Conservation (phyloP, 805 yeast species). For the Suhomyces prunicola region DNA sequence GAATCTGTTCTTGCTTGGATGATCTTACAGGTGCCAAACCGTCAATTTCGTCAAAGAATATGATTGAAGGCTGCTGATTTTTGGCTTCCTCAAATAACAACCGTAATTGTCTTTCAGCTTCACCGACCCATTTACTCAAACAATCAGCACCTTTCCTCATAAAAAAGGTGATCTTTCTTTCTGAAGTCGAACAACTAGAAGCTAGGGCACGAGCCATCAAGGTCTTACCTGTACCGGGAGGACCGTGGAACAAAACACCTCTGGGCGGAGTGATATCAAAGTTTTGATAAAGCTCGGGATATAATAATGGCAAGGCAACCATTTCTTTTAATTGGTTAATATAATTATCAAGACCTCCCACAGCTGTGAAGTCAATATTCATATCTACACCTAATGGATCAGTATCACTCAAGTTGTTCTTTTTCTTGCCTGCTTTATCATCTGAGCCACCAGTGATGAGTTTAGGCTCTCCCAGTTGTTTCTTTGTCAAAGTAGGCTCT, state of each 20-base stretch:
- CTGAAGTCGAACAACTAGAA: conserved; percentile 84
- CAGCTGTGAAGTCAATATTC: conserved; percentile 77
- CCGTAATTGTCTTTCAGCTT: conserved; percentile 92
- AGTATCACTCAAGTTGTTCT: conserved; percentile 70
- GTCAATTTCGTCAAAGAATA: conserved; percentile 96
- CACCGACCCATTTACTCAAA: conserved; percentile 98
- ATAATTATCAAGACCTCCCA: conserved; percentile 90
- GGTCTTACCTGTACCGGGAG: conserved; percentile 99
- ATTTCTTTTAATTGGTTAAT: conserved; percentile 92
- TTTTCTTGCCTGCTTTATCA: conserved; percentile 41
- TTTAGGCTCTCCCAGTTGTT: conserved; percentile 17
- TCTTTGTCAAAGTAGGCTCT: conserved; percentile 37
- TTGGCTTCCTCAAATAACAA: conserved; percentile 93
- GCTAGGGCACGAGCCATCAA: conserved; percentile 97
- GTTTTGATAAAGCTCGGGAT: conserved; percentile 89
- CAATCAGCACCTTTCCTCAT: conserved; percentile 99
- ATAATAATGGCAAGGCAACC: conserved; percentile 89
- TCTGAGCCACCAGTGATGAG: conserved; percentile 32
- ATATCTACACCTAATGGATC: conserved; percentile 92
- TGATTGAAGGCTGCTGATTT: conserved; percentile 92
- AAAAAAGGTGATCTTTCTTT: conserved; percentile 86
- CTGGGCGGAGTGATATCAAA: conserved; percentile 94
- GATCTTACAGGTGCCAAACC: conserved; percentile 98
- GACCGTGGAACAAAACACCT: conserved; percentile 97
- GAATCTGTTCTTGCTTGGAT: conserved; percentile 96